Conservation (phyloP, 176 grass and related monocot genomes). For the Phyllostachys edulis region DNA sequence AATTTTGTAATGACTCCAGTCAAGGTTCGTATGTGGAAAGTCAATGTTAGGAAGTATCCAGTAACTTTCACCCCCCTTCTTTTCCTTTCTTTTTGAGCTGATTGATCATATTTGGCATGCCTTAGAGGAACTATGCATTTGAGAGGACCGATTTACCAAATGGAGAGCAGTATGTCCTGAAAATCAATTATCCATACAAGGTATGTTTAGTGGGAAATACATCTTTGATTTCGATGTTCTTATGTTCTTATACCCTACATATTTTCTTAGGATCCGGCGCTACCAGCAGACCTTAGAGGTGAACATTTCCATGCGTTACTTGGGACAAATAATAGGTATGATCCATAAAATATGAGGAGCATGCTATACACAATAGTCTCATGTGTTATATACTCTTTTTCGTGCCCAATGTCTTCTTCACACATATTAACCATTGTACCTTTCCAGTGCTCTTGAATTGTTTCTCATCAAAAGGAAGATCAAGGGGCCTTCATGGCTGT, state of each 20-base stretch:
- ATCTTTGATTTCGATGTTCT: conserved; percentile 7
- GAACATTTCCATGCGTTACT: conserved; percentile 84
- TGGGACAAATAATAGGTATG: conserved; percentile 80
- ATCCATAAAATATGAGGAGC: conserved; percentile 5
- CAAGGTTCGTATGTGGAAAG: conserved; percentile 55
- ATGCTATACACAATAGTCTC: neutral
- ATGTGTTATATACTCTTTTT: neutral
- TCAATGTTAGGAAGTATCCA: neutral
- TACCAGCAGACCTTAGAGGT: conserved; percentile 79
- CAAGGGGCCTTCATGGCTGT: conserved; percentile 92
- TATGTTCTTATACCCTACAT: neutral
- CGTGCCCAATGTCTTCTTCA: conserved; percentile 24
- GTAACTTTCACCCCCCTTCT: neutral
- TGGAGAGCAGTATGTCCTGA: conserved; percentile 93
- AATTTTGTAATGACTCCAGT: conserved; percentile 90
- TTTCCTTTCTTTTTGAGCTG: conserved; percentile 5
- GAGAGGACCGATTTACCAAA: conserved; percentile 76
- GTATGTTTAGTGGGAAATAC: conserved; percentile 34
- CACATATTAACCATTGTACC: conserved; percentile 25
- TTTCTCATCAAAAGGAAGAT: conserved; percentile 96
- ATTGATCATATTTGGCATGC: conserved; percentile 28
- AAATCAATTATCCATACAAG: conserved; percentile 95
- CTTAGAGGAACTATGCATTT: conserved; percentile 96
- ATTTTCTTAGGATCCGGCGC: conserved; percentile 64
- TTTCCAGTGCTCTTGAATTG: conserved; percentile 83